Conservation (phyloP, 306 rosid genomes). For the Lotus japonicus region DNA sequence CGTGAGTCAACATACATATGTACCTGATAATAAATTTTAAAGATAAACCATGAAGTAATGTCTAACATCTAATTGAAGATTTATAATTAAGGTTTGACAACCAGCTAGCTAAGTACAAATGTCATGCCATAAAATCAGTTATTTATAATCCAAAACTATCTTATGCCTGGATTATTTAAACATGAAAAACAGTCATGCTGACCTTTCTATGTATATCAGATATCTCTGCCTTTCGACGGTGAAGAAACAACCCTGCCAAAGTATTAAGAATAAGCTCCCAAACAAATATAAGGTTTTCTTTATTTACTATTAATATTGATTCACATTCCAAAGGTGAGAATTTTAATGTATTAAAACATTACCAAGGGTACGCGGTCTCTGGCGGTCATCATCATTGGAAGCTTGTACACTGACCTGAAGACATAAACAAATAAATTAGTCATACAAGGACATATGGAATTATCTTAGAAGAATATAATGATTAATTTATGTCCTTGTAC, state of each 20-base stretch:
- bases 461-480: constrained; percentile 7
- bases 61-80: background rate
- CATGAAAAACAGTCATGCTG: constrained; percentile 18
- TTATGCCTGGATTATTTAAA: background rate
- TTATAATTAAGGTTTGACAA: background rate
- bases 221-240: constrained; percentile 51
- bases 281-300: background rate
- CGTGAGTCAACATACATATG: constrained; percentile 58
- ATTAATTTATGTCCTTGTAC: constrained; percentile 36
- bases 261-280: constrained; percentile 22
- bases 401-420: constrained; percentile 94
- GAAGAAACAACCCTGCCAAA: constrained; percentile 86
- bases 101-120: no score
- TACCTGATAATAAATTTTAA: constrained; percentile 44
- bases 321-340: constrained; percentile 7
- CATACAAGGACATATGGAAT: constrained; percentile 19
- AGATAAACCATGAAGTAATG: background rate
- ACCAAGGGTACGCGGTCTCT: constrained; percentile 93
- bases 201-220: constrained; percentile 37
- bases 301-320: background rate
- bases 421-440: constrained; percentile 28
- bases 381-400: constrained; percentile 92
- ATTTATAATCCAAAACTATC: background rate
- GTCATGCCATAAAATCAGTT: no score
- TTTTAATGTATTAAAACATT: constrained; percentile 23